Base-by-base conservation (phyloP, 768 basidiomycete genomes). In the Amanita polypyramis region DNA sequence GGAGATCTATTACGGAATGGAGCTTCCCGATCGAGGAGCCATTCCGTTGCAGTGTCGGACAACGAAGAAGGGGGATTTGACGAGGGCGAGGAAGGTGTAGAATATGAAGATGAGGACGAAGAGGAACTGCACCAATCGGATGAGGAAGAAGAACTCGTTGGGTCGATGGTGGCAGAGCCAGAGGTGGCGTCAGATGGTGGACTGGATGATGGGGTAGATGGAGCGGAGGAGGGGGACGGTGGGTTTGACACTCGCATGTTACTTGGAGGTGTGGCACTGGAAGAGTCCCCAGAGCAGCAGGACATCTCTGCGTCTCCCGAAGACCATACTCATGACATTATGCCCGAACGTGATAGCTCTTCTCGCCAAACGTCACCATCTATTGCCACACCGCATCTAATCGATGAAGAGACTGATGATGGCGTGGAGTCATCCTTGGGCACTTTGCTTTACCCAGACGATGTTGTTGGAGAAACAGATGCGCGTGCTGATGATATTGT, bases 1-100 rank as follows among this genome's bases (percentile, higher is more conserved):
- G 71, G 75, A 1, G 85, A 87, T 55, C 64, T 92, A 38, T 66
- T 68, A 1, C 70, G 73, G 43, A 20, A 21, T 35, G 72, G 70
- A 6, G 76, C 63, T n/a, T 67, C 65, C 25, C 57, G 65, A 12
- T 82, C 82, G 2, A 73, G 68, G 36, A 82, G 76, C 32, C 49
- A 45, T 38, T 50, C 49, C 8, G 43, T 21, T 29, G 43, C 3
- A 6, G 56, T 54, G 30, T 68, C 63, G 0, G 72, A 65, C 19
- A 69, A 68, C 11, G 67, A 65, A 5, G 63, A 60, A 2, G 66
- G 67, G 0, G 68, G 65, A 2, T 62, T 54, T 7, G 65, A 57
- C 6, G 55, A 54, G 3, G 59, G 60, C 5, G 62, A 59, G 7
- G 63, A 65, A n/a, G 63, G 54, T 1, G 68, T 56, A 2, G 62